Evolutionary conservation across 352 stramenopile species (phyloP), one percentile per base, ranked within the genome.

Genomic region (Thalassiosira mediterranea): DNA sequence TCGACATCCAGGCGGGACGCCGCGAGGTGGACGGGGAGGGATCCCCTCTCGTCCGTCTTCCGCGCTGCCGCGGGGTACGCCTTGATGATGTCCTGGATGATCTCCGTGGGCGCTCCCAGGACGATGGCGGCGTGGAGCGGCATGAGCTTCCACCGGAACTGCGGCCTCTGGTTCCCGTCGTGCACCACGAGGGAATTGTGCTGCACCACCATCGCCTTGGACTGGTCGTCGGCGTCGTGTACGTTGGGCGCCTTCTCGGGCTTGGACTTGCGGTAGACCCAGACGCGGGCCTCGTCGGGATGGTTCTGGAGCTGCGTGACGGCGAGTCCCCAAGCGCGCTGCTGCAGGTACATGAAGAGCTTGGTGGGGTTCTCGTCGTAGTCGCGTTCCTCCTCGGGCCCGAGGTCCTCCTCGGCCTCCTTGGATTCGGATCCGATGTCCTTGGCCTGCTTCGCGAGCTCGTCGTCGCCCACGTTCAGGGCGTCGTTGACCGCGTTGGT

Each of bases 81-180:
- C 40, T 21, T 10, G 34, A 83, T 75, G 37, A 83, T 72, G 32
- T 72, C 65, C 42, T 69, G 34, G 13, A 71, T 79, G 13, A 83
- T 65, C 53, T 83, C 75, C 11, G 52, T 21, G 17, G 75, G 75
- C 21, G 75, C 75, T 26, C 69, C 69, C 2, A 80, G 29, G 1
- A 83, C 75, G 31, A 83, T 83, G 10, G 62, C 56, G 11, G 75
- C 75, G 68, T 83, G 75, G 4, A 83, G 60, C 23, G 75, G 75
- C 15, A 83, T 44, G 4, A 83, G 46, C 56, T 67, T 83, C 75
- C 75, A 83, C 13, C 68, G 48, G 21, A 76, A 63, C 59, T 76
- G 79, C 25, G 23, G 15, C 13, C 13, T 13, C 4, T 48, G 10
- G 11, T 51, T 56, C 2, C 63, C 72, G 53, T 81, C 63, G 21